Percentiles rank a stretch among this genome's conserved stretches.
Conservation (phyloP, 768 basidiomycete species). For the Cyclocybe cylindracea region DNA sequence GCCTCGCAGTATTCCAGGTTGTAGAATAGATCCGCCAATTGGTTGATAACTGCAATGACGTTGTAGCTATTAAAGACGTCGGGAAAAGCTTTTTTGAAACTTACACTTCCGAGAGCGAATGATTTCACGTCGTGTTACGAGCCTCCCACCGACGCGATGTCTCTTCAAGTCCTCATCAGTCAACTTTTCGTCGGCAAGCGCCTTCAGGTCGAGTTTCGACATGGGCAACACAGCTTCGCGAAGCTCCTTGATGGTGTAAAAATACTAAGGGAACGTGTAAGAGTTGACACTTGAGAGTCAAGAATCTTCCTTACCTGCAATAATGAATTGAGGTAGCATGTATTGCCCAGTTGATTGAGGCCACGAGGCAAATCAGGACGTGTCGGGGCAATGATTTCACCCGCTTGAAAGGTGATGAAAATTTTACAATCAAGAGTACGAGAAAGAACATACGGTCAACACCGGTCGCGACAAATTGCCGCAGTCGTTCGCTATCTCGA, state of each 20-base stretch:
- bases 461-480: conserved; percentile 64
- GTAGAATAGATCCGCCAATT: conserved; percentile 78
- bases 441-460: conserved; percentile 64
- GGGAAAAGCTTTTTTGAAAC: conserved; percentile 20
- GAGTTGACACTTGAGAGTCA: neutral
- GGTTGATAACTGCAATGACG: conserved; percentile 64
- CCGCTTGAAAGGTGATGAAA: conserved; percentile 46
- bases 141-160: conserved; percentile 85
- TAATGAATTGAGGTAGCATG: conserved; percentile 83
- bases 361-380: conserved; percentile 79
- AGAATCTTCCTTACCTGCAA: conserved; percentile 50
- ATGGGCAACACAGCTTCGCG: conserved; percentile 71
- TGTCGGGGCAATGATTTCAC: conserved; percentile 54
- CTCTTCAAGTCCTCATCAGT: conserved; percentile 80
- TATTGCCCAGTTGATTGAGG: conserved; percentile 86
- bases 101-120: conserved; percentile 83
- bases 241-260: conserved; percentile 93
- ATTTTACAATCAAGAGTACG: neutral
- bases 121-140: conserved; percentile 81
- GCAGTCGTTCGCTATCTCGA: conserved; percentile 70
- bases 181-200: conserved; percentile 67
- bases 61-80: neutral
- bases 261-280: conserved; percentile 58
- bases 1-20: conserved; percentile 67
- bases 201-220: conserved; percentile 53